Evolutionary conservation across 352 stramenopile species (phyloP), one percentile per base, ranked within the genome.

Genomic region (Globisporangium cylindrosporum): DNA sequence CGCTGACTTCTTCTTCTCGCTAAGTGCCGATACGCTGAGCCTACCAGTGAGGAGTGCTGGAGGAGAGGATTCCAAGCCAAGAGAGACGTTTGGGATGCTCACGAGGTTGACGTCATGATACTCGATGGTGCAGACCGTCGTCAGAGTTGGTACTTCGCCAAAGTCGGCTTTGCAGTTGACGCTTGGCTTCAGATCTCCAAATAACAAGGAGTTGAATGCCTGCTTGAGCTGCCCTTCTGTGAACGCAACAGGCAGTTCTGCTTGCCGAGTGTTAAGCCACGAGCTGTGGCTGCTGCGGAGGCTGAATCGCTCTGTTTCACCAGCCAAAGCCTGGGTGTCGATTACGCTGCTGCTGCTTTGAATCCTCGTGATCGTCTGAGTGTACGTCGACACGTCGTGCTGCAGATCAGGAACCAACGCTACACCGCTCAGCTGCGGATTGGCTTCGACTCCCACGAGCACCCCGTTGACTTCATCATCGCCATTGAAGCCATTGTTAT

Each of bases 401-500:
- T 22, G 25, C 7, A 32, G 46, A 4, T 49, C 24, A 18, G 24
- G 29, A 4, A 36, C 25, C 49, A 62, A 29, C 4, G 25, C 18
- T 5, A 24, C 18, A 22, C 43, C 46, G 43, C 27, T 64, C 41
- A n/a, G 25, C 4, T 34, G 41, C 15, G 25, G 18, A 20, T 53
- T 41, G 59, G 15, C 53, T 29, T 73, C 72, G 14, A 81, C 46
- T 7, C 69, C 72, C 34, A 81, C 12, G 24, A 81, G 29, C 62
- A 71, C 68, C 2, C 71, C 68, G 36, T 73, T 56, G 38, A 66
- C 34, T 20, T 14, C 18, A 57, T 32, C 22, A 41, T 73, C 55
- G 20, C n/a, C 48, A 27, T 36, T 29, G 24, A 67, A 48, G 4
- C 32, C 49, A 49, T 49, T 18, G 43, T 49, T 49, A 22, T 22